Evolutionary conservation across 2,329 filamentous ascomycete genomes (phyloP).

Genomic region (Cytospora piceae): DNA sequence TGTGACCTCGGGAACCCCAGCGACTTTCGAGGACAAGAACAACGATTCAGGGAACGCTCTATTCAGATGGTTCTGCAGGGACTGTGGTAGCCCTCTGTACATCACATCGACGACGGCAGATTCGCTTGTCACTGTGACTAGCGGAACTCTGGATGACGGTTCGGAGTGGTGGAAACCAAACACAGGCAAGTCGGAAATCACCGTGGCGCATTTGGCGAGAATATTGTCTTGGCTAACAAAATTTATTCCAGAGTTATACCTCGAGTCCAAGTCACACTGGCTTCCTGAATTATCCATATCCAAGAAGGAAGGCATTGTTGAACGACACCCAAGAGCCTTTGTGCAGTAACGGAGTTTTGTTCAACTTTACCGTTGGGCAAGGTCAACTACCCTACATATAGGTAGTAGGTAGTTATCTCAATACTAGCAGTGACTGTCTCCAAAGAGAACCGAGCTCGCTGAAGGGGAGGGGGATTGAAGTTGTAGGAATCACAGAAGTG

Average conservation of each 20-base stretch:
- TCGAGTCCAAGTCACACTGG: constrained; percentile 26
- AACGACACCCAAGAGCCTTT: constrained; percentile 16
- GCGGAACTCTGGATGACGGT: constrained; percentile 21
- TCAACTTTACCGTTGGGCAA: no score
- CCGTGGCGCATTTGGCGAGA: background rate
- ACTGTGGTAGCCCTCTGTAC: constrained; percentile 21
- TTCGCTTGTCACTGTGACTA: constrained; percentile 4
- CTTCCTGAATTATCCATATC: constrained; percentile 14
- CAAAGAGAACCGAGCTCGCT: no score
- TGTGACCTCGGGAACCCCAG: constrained; percentile 12
- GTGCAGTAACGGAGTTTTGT: constrained; percentile 9
- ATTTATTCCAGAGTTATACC: constrained; percentile 5
- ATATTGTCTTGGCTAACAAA: background rate
- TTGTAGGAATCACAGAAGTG: no score
- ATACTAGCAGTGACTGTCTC: no score
- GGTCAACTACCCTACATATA: no score
- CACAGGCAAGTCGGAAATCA: background rate
- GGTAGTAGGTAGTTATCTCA: no score
- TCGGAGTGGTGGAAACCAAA: constrained; percentile 22
- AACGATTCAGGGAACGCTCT: constrained; percentile 14
- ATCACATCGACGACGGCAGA: constrained; percentile 21
- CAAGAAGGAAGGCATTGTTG: constrained; percentile 17
- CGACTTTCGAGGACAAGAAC: constrained; percentile 5
- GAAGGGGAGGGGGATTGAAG: no score
- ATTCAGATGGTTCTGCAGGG: constrained; percentile 14